Evolutionary conservation across 176 grass and related monocot genomes (phyloP).

Genomic region (Rhipidocladum racemiflorum): DNA sequence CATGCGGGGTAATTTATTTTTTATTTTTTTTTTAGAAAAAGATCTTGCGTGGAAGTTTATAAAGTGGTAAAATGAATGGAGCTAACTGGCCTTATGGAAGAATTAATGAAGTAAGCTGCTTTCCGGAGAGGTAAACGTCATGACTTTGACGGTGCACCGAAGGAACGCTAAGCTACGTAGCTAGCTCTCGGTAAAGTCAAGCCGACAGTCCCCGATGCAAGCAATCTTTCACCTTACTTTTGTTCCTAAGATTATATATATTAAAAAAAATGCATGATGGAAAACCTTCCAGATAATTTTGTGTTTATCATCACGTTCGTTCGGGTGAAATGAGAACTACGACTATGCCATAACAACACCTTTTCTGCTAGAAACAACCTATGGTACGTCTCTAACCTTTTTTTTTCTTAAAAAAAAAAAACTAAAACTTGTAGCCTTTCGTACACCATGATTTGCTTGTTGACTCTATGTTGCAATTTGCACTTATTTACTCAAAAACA

Average conservation of each 20-base stretch:
- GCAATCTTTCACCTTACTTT: slow-evolving; percentile 32
- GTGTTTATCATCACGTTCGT: neutral
- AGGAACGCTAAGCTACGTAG: neutral
- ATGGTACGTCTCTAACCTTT: no score
- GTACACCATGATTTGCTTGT: neutral
- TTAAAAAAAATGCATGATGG: neutral
- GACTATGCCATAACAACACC: neutral
- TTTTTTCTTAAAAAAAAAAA: no score
- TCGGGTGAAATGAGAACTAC: neutral
- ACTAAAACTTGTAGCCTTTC: neutral
- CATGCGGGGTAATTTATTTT: no score
- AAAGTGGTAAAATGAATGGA: neutral
- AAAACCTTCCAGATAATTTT: neutral
- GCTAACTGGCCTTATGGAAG: neutral
- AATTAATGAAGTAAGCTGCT: neutral
- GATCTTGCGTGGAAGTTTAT: neutral
- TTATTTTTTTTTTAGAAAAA: no score
- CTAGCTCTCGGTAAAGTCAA: slow-evolving; percentile 32
- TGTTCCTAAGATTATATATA: neutral
- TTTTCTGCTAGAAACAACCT: no score
- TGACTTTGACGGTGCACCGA: slow-evolving; percentile 29
- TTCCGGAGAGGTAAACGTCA: neutral
- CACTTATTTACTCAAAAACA: neutral
- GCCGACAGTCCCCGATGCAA: slow-evolving; percentile 41
- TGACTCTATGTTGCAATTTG: neutral